A percentile compares a stretch with the other conserved stretches of the same genome.
Conservation (phyloP, 2,329 filamentous ascomycete genomes). For the Botrytis fragariae region DNA sequence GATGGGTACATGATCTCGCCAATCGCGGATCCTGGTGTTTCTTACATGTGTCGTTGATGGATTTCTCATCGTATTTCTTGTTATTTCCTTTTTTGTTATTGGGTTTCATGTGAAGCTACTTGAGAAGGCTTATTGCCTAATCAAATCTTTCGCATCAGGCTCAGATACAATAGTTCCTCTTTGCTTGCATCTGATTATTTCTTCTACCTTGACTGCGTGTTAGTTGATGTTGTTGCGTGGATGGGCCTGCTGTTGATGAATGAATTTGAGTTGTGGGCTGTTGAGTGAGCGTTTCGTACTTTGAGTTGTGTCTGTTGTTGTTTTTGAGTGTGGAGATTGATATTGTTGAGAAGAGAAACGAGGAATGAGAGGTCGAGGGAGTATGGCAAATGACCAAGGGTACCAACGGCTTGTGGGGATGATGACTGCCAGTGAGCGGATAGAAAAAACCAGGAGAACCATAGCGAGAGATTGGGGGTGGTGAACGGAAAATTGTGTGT, state of each 20-base stretch:
- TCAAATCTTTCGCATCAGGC: background rate
- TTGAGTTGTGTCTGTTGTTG: background rate
- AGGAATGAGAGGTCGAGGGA: background rate
- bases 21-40: slow-evolving; percentile 16
- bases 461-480: background rate
- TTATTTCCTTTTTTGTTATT: background rate
- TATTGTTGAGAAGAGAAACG: background rate
- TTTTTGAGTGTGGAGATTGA: slow-evolving; percentile 10
- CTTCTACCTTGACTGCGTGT: slow-evolving; percentile 16
- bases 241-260: background rate
- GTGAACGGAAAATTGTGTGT: background rate
- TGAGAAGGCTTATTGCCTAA: background rate
- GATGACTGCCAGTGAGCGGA: background rate
- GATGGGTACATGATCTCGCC: slow-evolving; percentile 13
- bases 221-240: slow-evolving; percentile 1
- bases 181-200: slow-evolving; percentile 14
- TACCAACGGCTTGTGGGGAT: slow-evolving; percentile 4
- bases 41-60: slow-evolving; percentile 1
- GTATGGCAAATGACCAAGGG: background rate
- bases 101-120: background rate
- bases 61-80: slow-evolving; percentile 2
- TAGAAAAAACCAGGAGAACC: background rate
- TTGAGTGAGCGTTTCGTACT: background rate
- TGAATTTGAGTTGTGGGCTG: slow-evolving; percentile 15
- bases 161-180: slow-evolving; percentile 3